Conservation (phyloP, 495 filamentous ascomycete genomes). For the Penicillium lagena region DNA sequence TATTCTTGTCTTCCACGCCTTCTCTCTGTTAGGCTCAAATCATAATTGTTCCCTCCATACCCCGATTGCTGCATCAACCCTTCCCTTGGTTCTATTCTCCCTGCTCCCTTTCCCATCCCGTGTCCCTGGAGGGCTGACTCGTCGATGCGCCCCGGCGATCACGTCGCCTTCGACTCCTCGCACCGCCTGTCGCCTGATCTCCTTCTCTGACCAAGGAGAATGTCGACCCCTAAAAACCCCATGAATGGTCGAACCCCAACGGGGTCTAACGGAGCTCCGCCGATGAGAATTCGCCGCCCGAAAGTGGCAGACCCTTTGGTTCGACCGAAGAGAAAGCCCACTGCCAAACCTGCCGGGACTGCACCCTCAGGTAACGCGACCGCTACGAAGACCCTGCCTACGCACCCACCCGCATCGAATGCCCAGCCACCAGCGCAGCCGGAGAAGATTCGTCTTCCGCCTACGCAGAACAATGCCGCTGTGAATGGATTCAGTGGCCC, state of each 20-base stretch:
- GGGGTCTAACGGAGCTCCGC: slow-evolving; percentile 27
- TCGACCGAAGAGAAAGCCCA: slow-evolving; percentile 50
- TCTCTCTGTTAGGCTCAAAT: no score
- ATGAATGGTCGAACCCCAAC: slow-evolving; percentile 23
- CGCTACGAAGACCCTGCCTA: slow-evolving; percentile 20
- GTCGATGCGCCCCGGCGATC: background rate
- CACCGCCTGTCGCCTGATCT: background rate
- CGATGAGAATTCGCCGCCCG: slow-evolving; percentile 38
- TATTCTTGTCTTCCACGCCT: no score
- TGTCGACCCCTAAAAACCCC: slow-evolving; percentile 32
- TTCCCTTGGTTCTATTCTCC: no score
- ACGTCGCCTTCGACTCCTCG: background rate
- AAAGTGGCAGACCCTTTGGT: slow-evolving; percentile 62
- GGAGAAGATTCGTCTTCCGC: slow-evolving; percentile 11
- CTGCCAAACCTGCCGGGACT: slow-evolving; percentile 20
- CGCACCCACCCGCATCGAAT: slow-evolving; percentile 12
- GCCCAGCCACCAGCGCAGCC: slow-evolving; percentile 2
- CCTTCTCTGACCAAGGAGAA: slow-evolving; percentile 8
- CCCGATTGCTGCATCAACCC: no score
- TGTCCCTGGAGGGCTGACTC: no score
- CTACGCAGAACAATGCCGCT: slow-evolving; percentile 27
- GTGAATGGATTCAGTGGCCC: slow-evolving; percentile 57
- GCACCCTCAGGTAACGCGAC: slow-evolving; percentile 5
- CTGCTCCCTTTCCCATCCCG: no score
- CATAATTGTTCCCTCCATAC: no score